Conservation (phyloP, 176 grass and related monocot genomes). For the Aegilops speltoides region DNA sequence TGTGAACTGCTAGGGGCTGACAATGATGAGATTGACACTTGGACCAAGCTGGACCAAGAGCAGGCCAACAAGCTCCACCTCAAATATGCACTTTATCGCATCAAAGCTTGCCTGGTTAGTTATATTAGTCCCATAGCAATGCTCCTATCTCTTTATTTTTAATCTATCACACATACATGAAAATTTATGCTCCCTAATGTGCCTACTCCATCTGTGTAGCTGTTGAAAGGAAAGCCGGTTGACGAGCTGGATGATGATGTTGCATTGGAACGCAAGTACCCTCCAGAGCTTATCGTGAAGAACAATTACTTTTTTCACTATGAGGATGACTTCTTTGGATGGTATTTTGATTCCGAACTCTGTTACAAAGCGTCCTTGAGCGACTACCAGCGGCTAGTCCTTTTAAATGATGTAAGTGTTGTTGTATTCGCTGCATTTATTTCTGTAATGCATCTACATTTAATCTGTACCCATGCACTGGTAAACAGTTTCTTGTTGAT, state of each 20-base stretch:
- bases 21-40: no score
- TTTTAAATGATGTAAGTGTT: neutral
- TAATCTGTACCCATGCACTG: no score
- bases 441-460: neutral
- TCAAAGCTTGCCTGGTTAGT: no score
- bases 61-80: no score
- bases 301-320: neutral
- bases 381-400: conserved; percentile 12
- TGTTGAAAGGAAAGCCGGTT: neutral
- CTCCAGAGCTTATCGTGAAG: neutral
- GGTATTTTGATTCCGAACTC: neutral
- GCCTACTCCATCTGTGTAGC: neutral
- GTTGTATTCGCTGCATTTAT: neutral
- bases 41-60: no score
- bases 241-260: neutral
- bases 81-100: no score
- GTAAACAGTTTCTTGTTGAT: no score
- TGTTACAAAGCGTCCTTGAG: neutral
- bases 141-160: no score
- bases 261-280: neutral
- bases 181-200: no score
- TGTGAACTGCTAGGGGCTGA: no score
- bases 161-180: no score
- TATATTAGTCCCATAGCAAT: no score
- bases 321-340: neutral